Base-by-base conservation (phyloP, 1,284 basidiomycete species). In the Tylopilus sp. region DNA sequence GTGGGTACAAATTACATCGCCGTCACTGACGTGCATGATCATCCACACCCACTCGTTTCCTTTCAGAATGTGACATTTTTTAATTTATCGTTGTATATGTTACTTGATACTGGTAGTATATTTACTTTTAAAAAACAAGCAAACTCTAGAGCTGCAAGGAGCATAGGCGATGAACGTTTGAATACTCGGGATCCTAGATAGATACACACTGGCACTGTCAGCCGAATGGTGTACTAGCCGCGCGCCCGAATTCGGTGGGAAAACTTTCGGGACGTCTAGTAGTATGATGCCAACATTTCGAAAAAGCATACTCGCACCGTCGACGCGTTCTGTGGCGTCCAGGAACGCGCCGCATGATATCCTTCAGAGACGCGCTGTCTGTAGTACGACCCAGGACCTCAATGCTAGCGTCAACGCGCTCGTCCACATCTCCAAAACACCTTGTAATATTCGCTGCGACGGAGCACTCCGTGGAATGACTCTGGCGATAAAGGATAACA, bases 401-500 rank as follows among this genome's bases (percentile, higher is more conserved):
- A 52, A 63, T 12, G 18, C 30, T 24, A 33, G 34, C 7, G 26
- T 62, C 54, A 62, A 62, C 26, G 62, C 64, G 7, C 55, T 62
- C 36, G 40, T 53, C 17, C 52, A 57, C 38, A 14, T 63, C 33
- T 40, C 57, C n/a, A 17, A 56, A 3, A 34, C 28, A 14, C 44
- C 46, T 2, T 24, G 8, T 3, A n/a, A 29, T 1, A 15, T 36
- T 2, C 49, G 26, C 31, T 44, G 17, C 15, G 45, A 44, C 12
- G 52, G 55, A 0, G 2, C 46, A 21, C 63, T 84, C n/a, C 48
- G 62, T 17, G 74, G 69, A 24, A 57, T 78, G 39, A 64, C 74
- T 2, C 63, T 94, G 20, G 91, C 82, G 0, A 70, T 95, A 46
- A 95, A 96, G 69, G 91, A 94, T 61, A 91, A 91, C 59, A 93